Conservation (phyloP, 495 filamentous ascomycete genomes). For the Aspergillus ostianus region DNA sequence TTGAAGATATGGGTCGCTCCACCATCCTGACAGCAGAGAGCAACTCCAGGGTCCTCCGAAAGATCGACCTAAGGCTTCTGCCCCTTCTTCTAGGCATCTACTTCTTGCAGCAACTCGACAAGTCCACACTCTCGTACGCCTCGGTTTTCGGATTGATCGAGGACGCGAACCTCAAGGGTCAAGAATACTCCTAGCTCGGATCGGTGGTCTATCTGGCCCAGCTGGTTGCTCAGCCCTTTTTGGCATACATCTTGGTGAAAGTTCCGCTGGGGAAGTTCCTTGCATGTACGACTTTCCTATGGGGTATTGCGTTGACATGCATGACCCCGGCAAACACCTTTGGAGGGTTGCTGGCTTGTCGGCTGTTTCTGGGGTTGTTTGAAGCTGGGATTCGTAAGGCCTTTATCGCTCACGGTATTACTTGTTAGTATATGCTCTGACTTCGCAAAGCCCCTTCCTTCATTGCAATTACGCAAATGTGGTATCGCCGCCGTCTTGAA, state of each 20-base stretch:
- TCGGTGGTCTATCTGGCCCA: slow-evolving; percentile 52
- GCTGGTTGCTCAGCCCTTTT: slow-evolving; percentile 43
- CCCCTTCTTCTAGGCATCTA: slow-evolving; percentile 46
- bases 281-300: slow-evolving; percentile 55
- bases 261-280: slow-evolving; percentile 52
- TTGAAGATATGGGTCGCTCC: slow-evolving; percentile 38
- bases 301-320: slow-evolving; percentile 55
- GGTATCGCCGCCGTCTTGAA: slow-evolving; percentile 57
- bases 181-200: slow-evolving; percentile 54
- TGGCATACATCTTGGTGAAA: slow-evolving; percentile 40
- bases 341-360: slow-evolving; percentile 50
- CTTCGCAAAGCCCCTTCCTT: slow-evolving; percentile 52
- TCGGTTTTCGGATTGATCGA: slow-evolving; percentile 49
- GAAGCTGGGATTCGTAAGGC: slow-evolving; percentile 49
- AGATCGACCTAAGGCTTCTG: slow-evolving; percentile 54
- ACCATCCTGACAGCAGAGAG: slow-evolving; percentile 51
- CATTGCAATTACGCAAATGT: slow-evolving; percentile 62
- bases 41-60: slow-evolving; percentile 49
- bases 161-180: slow-evolving; percentile 43
- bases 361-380: slow-evolving; percentile 63
- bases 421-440: background rate
- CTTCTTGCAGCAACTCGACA: slow-evolving; percentile 56
- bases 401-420: background rate
- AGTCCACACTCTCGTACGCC: slow-evolving; percentile 56
- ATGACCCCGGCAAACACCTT: slow-evolving; percentile 59